Evolutionary conservation across 2,329 filamentous ascomycete species (phyloP), one percentile per base, ranked within the genome.

Genomic region (Cercospora citrullina): DNA sequence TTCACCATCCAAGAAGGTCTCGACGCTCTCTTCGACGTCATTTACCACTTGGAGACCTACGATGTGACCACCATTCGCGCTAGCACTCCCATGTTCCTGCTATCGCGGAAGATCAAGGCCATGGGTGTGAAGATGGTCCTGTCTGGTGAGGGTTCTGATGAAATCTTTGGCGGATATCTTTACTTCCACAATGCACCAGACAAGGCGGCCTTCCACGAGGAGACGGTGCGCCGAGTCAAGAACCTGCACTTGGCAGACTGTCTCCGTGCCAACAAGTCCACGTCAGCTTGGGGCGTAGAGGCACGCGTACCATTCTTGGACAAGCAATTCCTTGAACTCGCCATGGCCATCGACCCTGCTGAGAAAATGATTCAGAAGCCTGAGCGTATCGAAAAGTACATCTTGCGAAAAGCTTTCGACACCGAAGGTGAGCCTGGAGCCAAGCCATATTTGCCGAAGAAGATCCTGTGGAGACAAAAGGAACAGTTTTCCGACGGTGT

Each of bases 71-170:
- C 95, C 3, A 98, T 99, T 79, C 93, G 95, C 78, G 95, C 95
- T 65, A 98, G 94, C 10, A 99, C 95, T 10, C 95, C 95, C 73
- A 99, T 99, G 95, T 99, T 97, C 84, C 85, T 99, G 71, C 87
- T 99, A 59, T 95, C 93, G 70, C 90, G 96, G 80, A 99, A 99
- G 86, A 99, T 99, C 86, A 99, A 99, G 87, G 95, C 94, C 39
- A 94, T 97, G 90, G 95, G 95, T 72, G 92, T 99, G 78, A 99
- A 99, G 88, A 99, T 99, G 95, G 95, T 99, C 66, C 87, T 99
- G 70, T 96, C 91, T 77, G 95, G 95, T 70, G 95, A 99, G 83
- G 95, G 95, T 60, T 95, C 91, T 77, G 95, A 99, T 80, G 95
- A 99, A 84, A 97, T 97, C 79, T 98, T 98, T 75, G 95, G 95